Evolutionary conservation across 2,329 filamentous ascomycete species (phyloP), one percentile per base, ranked within the genome.

Genomic region (Chlorencoelia australis): DNA sequence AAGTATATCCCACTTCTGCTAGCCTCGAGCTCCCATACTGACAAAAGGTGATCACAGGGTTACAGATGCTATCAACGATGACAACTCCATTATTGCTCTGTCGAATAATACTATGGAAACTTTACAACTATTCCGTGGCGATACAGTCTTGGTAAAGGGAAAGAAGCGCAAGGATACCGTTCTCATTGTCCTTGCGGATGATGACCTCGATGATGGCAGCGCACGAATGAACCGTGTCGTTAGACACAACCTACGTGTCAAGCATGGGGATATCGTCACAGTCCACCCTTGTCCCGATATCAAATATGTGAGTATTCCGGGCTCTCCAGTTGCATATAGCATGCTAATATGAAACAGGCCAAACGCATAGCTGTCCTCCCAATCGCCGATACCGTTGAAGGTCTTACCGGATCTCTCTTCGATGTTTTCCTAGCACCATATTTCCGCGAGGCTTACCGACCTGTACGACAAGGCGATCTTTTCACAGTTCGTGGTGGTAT

Each of bases 91-190:
- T 64, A 95, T 98, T 59, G 86, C 87, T 51, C 78, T 98, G 42
- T 95, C 91, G 41, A 94, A 95, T 72, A 88, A 91, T 65, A 96
- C 91, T 52, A 98, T 98, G 91, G 91, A 98, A 67, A 79, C 82
- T 43, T 81, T 98, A 49, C 87, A 95, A 70, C 81, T 98, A 45
- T 98, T 98, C 82, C 85, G 93, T 59, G 91, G 91, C 51, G 91
- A 98, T 62, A 98, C 91, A 49, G 93, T 98, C 37, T 73, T 96
- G 41, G 89, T 98, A 39, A 94, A 94, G 68, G 91, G 91, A 65
- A 98, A 98, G 79, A 98, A 96, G 83, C 79, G 91, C 66, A 95
- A 95, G 74, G 91, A 98, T 59, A 98, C 91, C 3, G 91, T 96
- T 42, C 71, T 98, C 58, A 96, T 98, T 57, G 93, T 98, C 42